These are phyloP conservation scores for Jatropha curcas DNA, from an alignment of 345 rosid genomes.

Conservation along the genomic window DNA sequence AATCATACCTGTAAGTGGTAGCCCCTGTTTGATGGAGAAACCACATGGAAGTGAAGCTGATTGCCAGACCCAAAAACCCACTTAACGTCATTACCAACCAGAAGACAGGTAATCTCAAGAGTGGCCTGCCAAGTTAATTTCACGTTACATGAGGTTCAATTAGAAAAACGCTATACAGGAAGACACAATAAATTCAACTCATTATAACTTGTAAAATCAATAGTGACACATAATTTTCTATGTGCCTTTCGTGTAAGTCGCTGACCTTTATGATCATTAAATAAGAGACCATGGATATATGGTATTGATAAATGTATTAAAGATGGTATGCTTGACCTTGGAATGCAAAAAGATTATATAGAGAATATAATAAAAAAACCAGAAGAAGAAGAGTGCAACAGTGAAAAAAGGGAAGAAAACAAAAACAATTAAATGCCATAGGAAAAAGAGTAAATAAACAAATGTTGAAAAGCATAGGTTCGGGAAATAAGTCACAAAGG, in stretches of 20 bases:
- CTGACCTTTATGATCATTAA: background rate
- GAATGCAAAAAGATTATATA: too few relatives aligned
- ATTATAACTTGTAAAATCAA: background rate
- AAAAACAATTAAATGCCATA: background rate
- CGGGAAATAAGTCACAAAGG: background rate
- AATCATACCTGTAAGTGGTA: constrained; percentile 84
- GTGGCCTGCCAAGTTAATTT: constrained; percentile 58
- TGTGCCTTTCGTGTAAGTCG: background rate
- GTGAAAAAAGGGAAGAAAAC: background rate
- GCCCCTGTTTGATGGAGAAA: constrained; percentile 99
- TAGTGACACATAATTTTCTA: background rate
- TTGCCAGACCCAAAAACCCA: constrained; percentile 92
- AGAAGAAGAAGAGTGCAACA: too few relatives aligned
- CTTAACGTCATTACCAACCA: constrained; percentile 91
- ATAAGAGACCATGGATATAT: background rate
- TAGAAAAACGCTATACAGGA: background rate
- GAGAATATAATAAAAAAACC: too few relatives aligned
- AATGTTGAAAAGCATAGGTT: background rate
- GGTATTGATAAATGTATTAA: background rate
- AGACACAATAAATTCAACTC: background rate
- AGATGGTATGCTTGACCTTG: background rate
- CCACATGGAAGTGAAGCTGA: constrained; percentile 99
- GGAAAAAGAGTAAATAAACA: background rate
- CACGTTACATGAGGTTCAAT: constrained; percentile 17
- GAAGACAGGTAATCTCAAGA: constrained; percentile 72